Conservation (phyloP, 2,329 filamentous ascomycete genomes). For the Ceratocystis ficicola region DNA sequence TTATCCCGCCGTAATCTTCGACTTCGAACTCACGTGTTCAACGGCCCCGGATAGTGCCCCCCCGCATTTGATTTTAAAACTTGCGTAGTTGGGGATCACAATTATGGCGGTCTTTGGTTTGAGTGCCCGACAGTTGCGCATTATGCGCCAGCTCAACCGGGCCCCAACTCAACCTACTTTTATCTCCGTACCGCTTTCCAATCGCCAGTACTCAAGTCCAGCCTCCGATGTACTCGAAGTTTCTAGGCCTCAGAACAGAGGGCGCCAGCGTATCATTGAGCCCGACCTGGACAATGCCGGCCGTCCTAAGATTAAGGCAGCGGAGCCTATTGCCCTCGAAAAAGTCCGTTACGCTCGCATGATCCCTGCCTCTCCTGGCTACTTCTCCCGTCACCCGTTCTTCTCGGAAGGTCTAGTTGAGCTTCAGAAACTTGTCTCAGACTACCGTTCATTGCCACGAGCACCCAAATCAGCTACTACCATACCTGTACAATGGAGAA, state of each 20-base stretch:
- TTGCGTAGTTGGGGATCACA: background rate
- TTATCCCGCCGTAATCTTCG: background rate
- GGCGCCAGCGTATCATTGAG: conserved; percentile 20
- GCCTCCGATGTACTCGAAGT: background rate
- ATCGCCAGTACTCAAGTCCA: conserved; percentile 17
- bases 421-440: conserved; percentile 58
- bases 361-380: conserved; percentile 77
- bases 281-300: conserved; percentile 21
- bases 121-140: conserved; percentile 29
- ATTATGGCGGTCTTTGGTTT: conserved; percentile 23
- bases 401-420: conserved; percentile 77
- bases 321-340: conserved; percentile 20
- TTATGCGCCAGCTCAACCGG: conserved; percentile 27
- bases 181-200: background rate
- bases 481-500: conserved; percentile 69
- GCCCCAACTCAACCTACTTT: conserved; percentile 26
- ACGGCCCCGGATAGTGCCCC: background rate
- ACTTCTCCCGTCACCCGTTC: conserved; percentile 74
- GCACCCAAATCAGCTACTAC: background rate
- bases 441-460: conserved; percentile 60
- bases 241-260: conserved; percentile 8
- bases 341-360: conserved; percentile 50
- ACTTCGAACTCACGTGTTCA: background rate
- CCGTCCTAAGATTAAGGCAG: conserved; percentile 22
- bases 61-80: background rate